Conservation (phyloP, 2,329 filamentous ascomycete genomes). For the Hypoxylon sp. region DNA sequence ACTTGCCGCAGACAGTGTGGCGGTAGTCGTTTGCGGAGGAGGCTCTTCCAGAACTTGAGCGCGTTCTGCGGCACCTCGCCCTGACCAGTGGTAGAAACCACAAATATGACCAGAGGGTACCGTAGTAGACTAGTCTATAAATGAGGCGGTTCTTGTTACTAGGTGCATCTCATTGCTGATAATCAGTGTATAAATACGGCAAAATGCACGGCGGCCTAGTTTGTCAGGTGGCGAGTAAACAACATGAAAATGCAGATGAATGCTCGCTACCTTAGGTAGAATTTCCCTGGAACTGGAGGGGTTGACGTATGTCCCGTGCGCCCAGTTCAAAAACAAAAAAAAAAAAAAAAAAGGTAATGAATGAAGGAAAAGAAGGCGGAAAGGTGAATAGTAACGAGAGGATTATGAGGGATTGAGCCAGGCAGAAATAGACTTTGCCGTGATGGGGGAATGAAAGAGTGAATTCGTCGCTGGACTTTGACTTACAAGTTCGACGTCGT, state of each 20-base stretch:
- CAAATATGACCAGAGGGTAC: slow-evolving; percentile 76
- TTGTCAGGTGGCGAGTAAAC: slow-evolving; percentile 5
- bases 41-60: slow-evolving; percentile 83
- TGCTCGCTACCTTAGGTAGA: slow-evolving; percentile 4
- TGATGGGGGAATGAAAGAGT: slow-evolving; percentile 9
- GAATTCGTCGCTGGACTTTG: background rate
- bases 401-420: slow-evolving; percentile 2
- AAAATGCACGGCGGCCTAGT: slow-evolving; percentile 11
- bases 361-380: background rate
- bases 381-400: background rate
- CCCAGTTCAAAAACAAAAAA: slow-evolving; percentile 13
- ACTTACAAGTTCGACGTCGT: slow-evolving; percentile 79
- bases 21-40: slow-evolving; percentile 83
- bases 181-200: slow-evolving; percentile 6
- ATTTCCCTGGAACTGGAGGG: slow-evolving; percentile 26
- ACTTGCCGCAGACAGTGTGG: slow-evolving; percentile 75
- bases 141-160: slow-evolving; percentile 31
- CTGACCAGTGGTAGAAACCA: slow-evolving; percentile 92
- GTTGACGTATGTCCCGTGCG: slow-evolving; percentile 33
- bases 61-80: slow-evolving; percentile 92
- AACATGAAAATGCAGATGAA: slow-evolving; percentile 4
- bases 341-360: background rate
- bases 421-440: background rate
- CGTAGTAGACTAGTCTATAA: slow-evolving; percentile 65
- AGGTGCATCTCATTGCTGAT: slow-evolving; percentile 17